phyloP scores from a whole-genome alignment of 1,139 yeast species.

The Barnettozyma hawaiiensis region DNA sequence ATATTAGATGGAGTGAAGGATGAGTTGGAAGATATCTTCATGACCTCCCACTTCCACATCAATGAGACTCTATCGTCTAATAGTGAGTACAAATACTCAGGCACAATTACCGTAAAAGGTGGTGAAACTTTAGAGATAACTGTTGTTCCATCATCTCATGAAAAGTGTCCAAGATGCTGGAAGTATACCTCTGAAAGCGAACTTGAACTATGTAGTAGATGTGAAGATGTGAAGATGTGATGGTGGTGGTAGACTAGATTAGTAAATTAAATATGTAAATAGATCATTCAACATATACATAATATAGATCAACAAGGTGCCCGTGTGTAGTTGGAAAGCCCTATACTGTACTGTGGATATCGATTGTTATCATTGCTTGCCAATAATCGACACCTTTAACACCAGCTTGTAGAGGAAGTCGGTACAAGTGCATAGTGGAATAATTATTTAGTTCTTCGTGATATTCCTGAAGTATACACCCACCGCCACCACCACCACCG shows the following conservation, averaged over 20 bases:
- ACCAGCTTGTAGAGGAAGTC: too few relatives aligned
- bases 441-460: too few relatives aligned
- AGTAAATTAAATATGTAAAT: slow-evolving; percentile 1
- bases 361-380: too few relatives aligned
- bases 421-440: too few relatives aligned
- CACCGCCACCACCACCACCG: too few relatives aligned
- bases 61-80: slow-evolving; percentile 25
- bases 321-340: too few relatives aligned
- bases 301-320: background rate
- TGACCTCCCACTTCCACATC: slow-evolving; percentile 54
- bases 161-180: slow-evolving; percentile 95
- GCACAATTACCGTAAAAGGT: slow-evolving; percentile 27
- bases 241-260: slow-evolving; percentile 28
- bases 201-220: slow-evolving; percentile 59
- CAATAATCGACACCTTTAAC: too few relatives aligned
- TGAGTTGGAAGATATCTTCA: slow-evolving; percentile 50
- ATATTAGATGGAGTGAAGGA: slow-evolving; percentile 24
- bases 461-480: background rate
- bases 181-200: slow-evolving; percentile 52
- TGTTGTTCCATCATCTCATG: slow-evolving; percentile 40
- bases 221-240: slow-evolving; percentile 69
- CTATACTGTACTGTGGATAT: too few relatives aligned
- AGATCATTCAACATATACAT: background rate
- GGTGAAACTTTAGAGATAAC: slow-evolving; percentile 32
- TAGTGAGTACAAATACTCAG: slow-evolving; percentile 28